Evolutionary conservation across 1,284 basidiomycete species (phyloP).

Genomic region (Ustilago crameri): DNA sequence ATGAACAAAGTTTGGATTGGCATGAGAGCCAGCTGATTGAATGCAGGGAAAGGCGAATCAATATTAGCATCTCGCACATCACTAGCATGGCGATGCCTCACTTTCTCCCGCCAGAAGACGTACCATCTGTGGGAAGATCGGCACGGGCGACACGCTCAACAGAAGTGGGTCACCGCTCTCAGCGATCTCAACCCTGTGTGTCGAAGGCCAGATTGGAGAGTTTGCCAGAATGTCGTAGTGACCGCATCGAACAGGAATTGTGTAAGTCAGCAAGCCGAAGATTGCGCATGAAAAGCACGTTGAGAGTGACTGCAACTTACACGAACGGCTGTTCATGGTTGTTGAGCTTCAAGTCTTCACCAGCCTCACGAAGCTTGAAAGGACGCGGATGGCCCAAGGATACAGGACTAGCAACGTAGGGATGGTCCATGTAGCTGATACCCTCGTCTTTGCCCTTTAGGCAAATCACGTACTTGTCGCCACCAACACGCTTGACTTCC

Average conservation of each 20-base stretch:
- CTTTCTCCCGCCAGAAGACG: not conserved
- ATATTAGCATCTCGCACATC: not conserved
- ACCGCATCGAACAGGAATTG: too few relatives aligned
- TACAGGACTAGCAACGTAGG: not conserved
- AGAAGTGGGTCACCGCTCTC: not conserved
- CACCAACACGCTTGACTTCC: conserved; percentile 10
- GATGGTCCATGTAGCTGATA: not conserved
- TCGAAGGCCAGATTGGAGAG: not conserved
- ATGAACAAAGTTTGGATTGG: conserved; percentile 1
- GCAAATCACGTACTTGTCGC: conserved; percentile 1
- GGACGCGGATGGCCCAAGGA: not conserved
- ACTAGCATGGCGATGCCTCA: not conserved
- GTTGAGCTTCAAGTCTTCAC: not conserved
- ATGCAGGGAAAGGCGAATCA: not conserved
- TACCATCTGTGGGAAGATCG: conserved; percentile 9
- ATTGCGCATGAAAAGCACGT: not conserved
- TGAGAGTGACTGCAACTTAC: not conserved
- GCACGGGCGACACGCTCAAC: conserved; percentile 8
- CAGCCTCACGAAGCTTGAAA: not conserved
- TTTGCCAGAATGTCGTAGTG: too few relatives aligned
- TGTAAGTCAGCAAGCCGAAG: not conserved
- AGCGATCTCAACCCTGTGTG: not conserved
- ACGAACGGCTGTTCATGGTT: not conserved
- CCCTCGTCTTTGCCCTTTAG: conserved; percentile 10
- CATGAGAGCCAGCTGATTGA: conserved; percentile 2